phyloP scores from a whole-genome alignment of 176 grass and related monocot genomes.

The Eremochloa ophiuroides region DNA sequence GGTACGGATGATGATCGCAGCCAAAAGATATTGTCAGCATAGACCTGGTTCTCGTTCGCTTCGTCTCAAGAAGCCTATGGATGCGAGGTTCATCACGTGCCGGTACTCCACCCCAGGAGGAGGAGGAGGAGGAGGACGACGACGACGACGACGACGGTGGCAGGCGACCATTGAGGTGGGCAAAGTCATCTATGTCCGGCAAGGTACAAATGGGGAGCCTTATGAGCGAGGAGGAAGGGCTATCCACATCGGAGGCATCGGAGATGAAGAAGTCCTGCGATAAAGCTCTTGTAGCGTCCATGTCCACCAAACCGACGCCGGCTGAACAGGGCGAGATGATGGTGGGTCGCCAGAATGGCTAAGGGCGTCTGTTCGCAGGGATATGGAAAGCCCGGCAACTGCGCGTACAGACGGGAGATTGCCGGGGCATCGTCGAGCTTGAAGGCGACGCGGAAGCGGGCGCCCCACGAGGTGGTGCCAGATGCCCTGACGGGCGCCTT shows the following conservation, averaged over 20 bases:
- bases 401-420: background rate
- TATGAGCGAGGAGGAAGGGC: background rate
- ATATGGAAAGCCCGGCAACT: background rate
- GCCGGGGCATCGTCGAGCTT: background rate
- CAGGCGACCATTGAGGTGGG: no score
- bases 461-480: background rate
- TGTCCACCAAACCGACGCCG: background rate
- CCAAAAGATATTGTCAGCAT: background rate
- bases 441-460: background rate
- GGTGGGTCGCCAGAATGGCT: background rate
- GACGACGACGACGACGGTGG: background rate
- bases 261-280: background rate
- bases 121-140: no score
- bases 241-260: background rate
- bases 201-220: background rate
- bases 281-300: fast-evolving
- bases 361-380: background rate
- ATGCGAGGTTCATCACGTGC: background rate
- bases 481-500: background rate
- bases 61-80: background rate
- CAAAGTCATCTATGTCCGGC: background rate
- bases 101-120: no score
- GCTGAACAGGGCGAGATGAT: background rate
- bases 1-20: background rate
- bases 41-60: background rate